Base-by-base conservation (phyloP, 331 rosid genomes). In the Prunus yedoensis region DNA sequence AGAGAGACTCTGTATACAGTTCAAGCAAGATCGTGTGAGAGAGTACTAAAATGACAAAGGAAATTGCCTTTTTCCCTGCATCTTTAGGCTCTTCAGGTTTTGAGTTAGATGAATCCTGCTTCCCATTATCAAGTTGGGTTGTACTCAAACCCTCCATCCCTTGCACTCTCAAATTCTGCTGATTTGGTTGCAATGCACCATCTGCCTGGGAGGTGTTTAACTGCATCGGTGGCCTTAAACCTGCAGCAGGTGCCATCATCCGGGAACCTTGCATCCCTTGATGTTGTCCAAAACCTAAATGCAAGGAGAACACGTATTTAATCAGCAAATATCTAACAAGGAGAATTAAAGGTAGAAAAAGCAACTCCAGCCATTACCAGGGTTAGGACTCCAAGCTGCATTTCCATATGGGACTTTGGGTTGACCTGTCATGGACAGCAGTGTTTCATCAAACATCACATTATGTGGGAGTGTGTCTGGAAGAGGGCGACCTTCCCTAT, bases 401-500 rank as follows among this genome's bases (percentile, higher is more conserved):
- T 87, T 88, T 79, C 88, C 93, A 75, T 83, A 69, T 47, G 84
- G 17, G 46, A 32, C 61, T 81, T 87, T 92, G 57, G 89, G 91
- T 80, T 86, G 99, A 78, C 96, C 96, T 1, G 82, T 88, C 97
- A 94, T 86, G 32, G 96, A 90, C 80, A 89, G 30, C 75, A 92
- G 81, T 50, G 95, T 88, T 81, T 90, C 96, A 30, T 94, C 99
- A 84, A 58, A 85, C 77, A 90, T 58, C 65, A 94, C 85, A 85
- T 79, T 85, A 69, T 51, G 86, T 66, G 97, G 97, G 83, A 94
- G 91, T 21, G 87, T 78, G 68, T 87, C 85, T 71, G 99, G 97
- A 81, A 90, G 91, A 71, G 93, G 78, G 35, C 82, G 90, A 20
- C 99, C 99, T 85, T 92, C 99, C 88, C 97, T 89, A 65, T 80